phyloP scores from a whole-genome alignment of 805 yeast species.

The Suhomyces emberorum region DNA sequence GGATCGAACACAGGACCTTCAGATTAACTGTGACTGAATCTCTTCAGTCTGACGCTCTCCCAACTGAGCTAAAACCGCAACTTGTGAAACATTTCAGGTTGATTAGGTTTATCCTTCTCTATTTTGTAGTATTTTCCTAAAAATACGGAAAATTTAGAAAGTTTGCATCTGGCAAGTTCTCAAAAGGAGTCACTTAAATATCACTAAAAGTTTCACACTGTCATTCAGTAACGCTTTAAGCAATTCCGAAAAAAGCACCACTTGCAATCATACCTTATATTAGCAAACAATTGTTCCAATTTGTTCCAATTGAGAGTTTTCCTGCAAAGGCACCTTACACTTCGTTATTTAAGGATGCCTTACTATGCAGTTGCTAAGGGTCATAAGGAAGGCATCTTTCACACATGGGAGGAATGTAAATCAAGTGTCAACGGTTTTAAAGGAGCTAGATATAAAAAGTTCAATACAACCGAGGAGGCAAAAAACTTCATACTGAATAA shows the following conservation, averaged over 20 bases:
- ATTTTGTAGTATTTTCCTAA: no score
- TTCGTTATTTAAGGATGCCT: no score
- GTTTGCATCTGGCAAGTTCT: no score
- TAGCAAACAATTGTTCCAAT: no score
- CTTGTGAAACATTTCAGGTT: no score
- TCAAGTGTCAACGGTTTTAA: conserved; percentile 52
- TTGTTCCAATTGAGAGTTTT: no score
- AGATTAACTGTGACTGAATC: conserved; percentile 44
- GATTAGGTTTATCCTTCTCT: no score
- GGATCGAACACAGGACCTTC: conserved; percentile 91
- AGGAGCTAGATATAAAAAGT: conserved; percentile 58
- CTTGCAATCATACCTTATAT: background rate
- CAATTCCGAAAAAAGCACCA: background rate
- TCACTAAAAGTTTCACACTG: no score
- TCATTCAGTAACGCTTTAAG: no score
- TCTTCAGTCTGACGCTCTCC: conserved; percentile 38
- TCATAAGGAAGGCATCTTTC: conserved; percentile 49
- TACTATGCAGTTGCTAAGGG: conserved; percentile 42
- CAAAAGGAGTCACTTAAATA: no score
- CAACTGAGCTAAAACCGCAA: conserved; percentile 36
- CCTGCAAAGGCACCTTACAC: no score
- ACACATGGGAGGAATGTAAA: conserved; percentile 56
- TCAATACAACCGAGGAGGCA: conserved; percentile 49
- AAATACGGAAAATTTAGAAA: no score
- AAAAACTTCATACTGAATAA: background rate